Percentiles rank a stretch among this genome's conserved stretches.
Conservation (phyloP, 2,329 filamentous ascomycete species). For the Lecanicillium sp. region DNA sequence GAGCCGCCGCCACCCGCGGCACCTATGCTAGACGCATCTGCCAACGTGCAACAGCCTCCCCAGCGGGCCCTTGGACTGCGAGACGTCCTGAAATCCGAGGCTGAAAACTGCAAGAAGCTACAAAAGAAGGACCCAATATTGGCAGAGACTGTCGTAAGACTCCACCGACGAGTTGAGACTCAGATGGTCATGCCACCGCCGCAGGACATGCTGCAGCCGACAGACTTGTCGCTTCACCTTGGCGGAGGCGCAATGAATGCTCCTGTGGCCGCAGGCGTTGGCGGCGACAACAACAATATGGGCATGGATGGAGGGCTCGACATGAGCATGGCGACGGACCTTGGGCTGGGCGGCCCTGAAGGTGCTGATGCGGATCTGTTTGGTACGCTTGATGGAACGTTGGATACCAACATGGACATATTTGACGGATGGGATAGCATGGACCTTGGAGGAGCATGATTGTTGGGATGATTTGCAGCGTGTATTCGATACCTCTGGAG, state of each 20-base stretch:
- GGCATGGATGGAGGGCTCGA: slow-evolving; percentile 32
- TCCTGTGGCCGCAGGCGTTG: slow-evolving; percentile 9
- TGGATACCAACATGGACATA: slow-evolving; percentile 28
- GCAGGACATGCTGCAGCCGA: slow-evolving; percentile 32
- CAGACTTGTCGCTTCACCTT: slow-evolving; percentile 31
- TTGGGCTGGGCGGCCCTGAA: slow-evolving; percentile 25
- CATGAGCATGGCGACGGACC: slow-evolving; percentile 29
- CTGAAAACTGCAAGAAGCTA: slow-evolving; percentile 47
- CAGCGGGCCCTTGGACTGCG: slow-evolving; percentile 48
- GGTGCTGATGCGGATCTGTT: slow-evolving; percentile 31
- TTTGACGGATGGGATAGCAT: slow-evolving; percentile 32
- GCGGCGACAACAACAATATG: slow-evolving; percentile 30
- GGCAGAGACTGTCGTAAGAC: slow-evolving; percentile 54
- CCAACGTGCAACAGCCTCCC: slow-evolving; percentile 25
- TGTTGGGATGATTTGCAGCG: too few relatives aligned
- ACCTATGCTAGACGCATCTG: slow-evolving; percentile 23
- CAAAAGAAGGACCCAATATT: slow-evolving; percentile 47
- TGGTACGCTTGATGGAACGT: slow-evolving; percentile 20
- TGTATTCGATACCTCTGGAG: too few relatives aligned
- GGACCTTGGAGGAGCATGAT: slow-evolving; percentile 16
- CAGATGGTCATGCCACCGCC: slow-evolving; percentile 43
- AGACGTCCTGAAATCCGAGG: slow-evolving; percentile 48
- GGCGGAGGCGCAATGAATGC: slow-evolving; percentile 26
- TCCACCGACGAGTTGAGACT: slow-evolving; percentile 57
- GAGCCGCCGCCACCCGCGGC: slow-evolving; percentile 24